Conservation (phyloP, 768 basidiomycete species). For the Pleurotus ostreatus region DNA sequence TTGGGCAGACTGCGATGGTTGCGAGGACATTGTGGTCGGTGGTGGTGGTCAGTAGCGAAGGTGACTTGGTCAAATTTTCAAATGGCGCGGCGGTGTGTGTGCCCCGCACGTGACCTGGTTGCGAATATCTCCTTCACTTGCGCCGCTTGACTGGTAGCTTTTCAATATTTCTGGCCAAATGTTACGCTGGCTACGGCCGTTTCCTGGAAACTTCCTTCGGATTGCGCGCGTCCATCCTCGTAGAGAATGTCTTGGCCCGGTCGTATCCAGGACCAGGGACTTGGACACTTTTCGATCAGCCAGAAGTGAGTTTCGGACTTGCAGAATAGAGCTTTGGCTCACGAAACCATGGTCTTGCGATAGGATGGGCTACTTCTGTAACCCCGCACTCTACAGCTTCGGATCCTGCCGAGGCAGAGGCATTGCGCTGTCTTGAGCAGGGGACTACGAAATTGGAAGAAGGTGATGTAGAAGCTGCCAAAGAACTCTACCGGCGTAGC, state of each 20-base stretch:
- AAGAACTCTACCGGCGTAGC: constrained; percentile 72
- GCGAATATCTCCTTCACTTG: background rate
- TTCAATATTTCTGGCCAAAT: background rate
- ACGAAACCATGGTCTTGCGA: constrained; percentile 1
- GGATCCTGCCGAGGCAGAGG: constrained; percentile 81
- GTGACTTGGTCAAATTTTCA: constrained; percentile 8
- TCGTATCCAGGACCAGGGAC: constrained; percentile 16
- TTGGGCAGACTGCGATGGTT: constrained; percentile 19
- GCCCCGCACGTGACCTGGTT: background rate
- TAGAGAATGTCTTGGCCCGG: background rate
- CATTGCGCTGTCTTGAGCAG: constrained; percentile 73
- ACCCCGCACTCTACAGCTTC: constrained; percentile 78
- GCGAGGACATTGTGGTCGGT: constrained; percentile 22
- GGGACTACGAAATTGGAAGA: constrained; percentile 84
- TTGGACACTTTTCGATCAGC: constrained; percentile 15
- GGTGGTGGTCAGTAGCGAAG: constrained; percentile 20
- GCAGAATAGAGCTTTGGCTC: constrained; percentile 2
- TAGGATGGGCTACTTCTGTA: constrained; percentile 79
- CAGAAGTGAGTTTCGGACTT: constrained; percentile 24
- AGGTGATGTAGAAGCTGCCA: constrained; percentile 79
- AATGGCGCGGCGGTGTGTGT: background rate
- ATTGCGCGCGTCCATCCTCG: background rate
- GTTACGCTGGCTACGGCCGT: constrained; percentile 4
- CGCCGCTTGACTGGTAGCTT: background rate
- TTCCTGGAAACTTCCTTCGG: constrained; percentile 6